Base-by-base conservation (phyloP, 768 basidiomycete species). In the Chlorophyllum brunneum region DNA sequence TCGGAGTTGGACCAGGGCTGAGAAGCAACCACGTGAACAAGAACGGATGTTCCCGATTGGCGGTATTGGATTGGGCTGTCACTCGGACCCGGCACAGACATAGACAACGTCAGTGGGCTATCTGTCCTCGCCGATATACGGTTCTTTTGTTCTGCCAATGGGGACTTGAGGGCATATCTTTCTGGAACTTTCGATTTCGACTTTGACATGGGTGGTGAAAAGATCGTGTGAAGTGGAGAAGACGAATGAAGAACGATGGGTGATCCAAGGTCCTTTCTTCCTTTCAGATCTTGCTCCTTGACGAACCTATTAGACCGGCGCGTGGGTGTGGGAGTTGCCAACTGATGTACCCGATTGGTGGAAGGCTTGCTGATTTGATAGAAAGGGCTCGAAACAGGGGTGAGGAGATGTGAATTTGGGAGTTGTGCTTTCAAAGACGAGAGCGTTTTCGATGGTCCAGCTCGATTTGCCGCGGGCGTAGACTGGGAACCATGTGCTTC, bases 181-280 rank as follows among this genome's bases (percentile, higher is more conserved):
- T 36, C 43, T 10, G 43, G 34, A 31, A 30, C 2, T 33, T 45
- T 36, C 24, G 43, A 38, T 39, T 37, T 44, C 5, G 41, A 36
- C 29, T 27, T 38, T 37, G 42, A 37, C 43, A 18, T 37, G 42
- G 51, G 20, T 13, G 24, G 13, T 20, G 51, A 38, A 22, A 45
- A 44, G 22, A 45, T 52, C 16, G 42, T 52, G 26, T 23, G 24
- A 11, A 29, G 15, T 3, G 43, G 42, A 11, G 51, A 45, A 7
- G 36, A 38, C 29, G 51, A 37, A 4, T 27, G 42, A 27, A 64
- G 54, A 27, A 54, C 56, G 15, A 67, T 65, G 1, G 65, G 65
- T 2, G 65, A 65, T 13, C 58, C 56, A 22, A 63, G 57, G 37
- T 56, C 52, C 16, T 59, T 51, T 22, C 56, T 58, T 20, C 52